A percentile compares a stretch with the other conserved stretches of the same genome.
These are phyloP conservation scores for Sanghuangporus baumii DNA, from an alignment of 1,284 basidiomycete genomes.

Conservation along the genomic window DNA sequence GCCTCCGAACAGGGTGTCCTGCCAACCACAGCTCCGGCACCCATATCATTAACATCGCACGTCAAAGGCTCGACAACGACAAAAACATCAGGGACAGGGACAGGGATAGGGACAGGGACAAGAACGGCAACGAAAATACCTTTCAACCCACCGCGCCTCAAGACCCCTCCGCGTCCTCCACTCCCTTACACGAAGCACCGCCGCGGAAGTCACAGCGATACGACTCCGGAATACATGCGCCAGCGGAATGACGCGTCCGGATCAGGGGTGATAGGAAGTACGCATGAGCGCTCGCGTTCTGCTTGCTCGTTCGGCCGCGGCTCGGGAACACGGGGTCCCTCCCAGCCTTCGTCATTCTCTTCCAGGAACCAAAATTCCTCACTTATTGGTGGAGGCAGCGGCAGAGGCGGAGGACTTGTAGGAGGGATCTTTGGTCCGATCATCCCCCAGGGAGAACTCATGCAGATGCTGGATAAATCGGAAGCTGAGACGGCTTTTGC, in stretches of 20 bases:
- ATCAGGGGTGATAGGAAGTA: neutral
- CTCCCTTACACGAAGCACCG: slow-evolving; percentile 3
- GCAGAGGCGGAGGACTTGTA: neutral
- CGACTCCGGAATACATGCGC: slow-evolving; percentile 5
- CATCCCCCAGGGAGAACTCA: slow-evolving; percentile 7
- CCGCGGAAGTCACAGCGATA: slow-evolving; percentile 14
- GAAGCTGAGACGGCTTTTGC: neutral
- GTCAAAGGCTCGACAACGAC: neutral
- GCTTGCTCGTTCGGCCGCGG: too few relatives aligned
- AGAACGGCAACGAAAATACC: neutral
- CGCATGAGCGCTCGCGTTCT: too few relatives aligned
- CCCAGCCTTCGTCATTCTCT: neutral
- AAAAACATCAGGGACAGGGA: neutral
- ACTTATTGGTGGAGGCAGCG: neutral
- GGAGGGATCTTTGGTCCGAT: slow-evolving; percentile 4
- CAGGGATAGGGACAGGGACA: neutral
- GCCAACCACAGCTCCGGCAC: neutral
- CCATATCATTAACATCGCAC: too few relatives aligned
- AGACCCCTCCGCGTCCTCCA: neutral
- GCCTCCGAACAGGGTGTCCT: neutral
- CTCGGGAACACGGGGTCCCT: too few relatives aligned
- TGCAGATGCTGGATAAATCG: slow-evolving; percentile 1
- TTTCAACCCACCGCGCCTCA: neutral
- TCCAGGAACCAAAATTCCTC: neutral
- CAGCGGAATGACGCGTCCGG: neutral